A percentile compares a stretch with the other conserved stretches of the same genome.
Evolutionary conservation across 768 basidiomycete genomes (phyloP).

Genomic region (Kwoniella heveanensis): DNA sequence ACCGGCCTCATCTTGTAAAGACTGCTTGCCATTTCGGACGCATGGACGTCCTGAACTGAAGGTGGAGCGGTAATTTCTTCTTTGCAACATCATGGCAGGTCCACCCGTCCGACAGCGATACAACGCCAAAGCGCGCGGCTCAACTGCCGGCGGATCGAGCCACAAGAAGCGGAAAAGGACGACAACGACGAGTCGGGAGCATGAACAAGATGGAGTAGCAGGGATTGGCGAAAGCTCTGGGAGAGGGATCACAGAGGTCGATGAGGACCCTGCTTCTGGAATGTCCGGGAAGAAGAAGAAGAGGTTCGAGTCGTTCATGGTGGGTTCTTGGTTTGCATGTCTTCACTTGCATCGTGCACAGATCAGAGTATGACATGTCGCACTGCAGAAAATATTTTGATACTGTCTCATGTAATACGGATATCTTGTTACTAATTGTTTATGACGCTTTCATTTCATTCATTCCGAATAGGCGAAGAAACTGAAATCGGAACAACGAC

Average conservation of each 20-base stretch:
- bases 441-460: not conserved
- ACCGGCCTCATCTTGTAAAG: no score
- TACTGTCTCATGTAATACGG: no score
- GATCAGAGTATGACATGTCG: no score
- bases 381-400: no score
- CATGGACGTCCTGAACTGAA: no score
- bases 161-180: constrained; percentile 66
- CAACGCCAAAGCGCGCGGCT: constrained; percentile 72
- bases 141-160: constrained; percentile 63
- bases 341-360: no score
- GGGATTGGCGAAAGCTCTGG: not conserved
- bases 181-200: constrained; percentile 16
- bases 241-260: not conserved
- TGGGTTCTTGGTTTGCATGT: constrained; percentile 56
- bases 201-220: constrained; percentile 11
- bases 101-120: constrained; percentile 53
- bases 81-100: no score
- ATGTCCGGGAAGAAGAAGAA: constrained; percentile 84
- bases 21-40: no score
- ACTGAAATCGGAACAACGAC: constrained; percentile 49
- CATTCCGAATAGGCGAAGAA: constrained; percentile 54
- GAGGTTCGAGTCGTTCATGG: constrained; percentile 88
- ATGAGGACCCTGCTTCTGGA: constrained; percentile 26
- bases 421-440: no score
- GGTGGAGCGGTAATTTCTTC: no score